Conservation (phyloP, 2,329 filamentous ascomycete species). For the Lasiodiplodia sp. region DNA sequence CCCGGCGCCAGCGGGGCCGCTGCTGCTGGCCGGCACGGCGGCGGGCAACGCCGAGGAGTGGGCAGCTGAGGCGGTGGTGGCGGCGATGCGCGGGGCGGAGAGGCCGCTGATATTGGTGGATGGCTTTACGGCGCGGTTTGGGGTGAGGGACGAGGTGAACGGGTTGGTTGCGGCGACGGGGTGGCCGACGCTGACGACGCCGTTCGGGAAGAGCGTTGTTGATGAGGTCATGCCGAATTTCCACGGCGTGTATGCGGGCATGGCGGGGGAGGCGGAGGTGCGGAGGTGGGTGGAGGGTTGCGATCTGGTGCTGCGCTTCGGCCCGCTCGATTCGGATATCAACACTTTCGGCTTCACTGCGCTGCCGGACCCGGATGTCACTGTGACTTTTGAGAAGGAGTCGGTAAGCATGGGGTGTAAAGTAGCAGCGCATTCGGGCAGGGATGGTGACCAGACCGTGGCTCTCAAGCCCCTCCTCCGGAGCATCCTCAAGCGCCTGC, state of each 20-base stretch:
- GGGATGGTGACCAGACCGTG: slow-evolving; percentile 62
- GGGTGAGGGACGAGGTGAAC: slow-evolving; percentile 53
- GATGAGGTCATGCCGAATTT: slow-evolving; percentile 58
- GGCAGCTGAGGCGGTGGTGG: slow-evolving; percentile 35
- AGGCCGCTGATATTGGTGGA: slow-evolving; percentile 62
- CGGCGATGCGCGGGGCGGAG: slow-evolving; percentile 53
- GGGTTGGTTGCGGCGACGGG: slow-evolving; percentile 52
- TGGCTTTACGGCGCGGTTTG: slow-evolving; percentile 54
- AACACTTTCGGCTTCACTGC: slow-evolving; percentile 54
- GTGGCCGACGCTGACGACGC: slow-evolving; percentile 58
- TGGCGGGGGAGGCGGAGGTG: slow-evolving; percentile 45
- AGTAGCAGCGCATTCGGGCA: background rate
- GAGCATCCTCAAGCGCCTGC: background rate
- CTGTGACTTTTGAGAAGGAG: slow-evolving; percentile 10
- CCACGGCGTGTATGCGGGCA: slow-evolving; percentile 58
- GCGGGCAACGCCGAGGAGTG: slow-evolving; percentile 35
- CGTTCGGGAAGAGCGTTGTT: slow-evolving; percentile 60
- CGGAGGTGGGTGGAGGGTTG: slow-evolving; percentile 49
- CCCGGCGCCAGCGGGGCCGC: slow-evolving; percentile 32
- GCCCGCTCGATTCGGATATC: slow-evolving; percentile 56
- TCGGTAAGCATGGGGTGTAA: background rate
- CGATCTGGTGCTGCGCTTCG: slow-evolving; percentile 57
- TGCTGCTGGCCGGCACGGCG: no score
- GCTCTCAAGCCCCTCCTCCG: slow-evolving; percentile 59
- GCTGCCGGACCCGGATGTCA: slow-evolving; percentile 41